A percentile compares a stretch with the other conserved stretches of the same genome.
These are phyloP conservation scores for Scenedesmus sp. DNA, from an alignment of 163 green algal genomes.

Conservation along the genomic window DNA sequence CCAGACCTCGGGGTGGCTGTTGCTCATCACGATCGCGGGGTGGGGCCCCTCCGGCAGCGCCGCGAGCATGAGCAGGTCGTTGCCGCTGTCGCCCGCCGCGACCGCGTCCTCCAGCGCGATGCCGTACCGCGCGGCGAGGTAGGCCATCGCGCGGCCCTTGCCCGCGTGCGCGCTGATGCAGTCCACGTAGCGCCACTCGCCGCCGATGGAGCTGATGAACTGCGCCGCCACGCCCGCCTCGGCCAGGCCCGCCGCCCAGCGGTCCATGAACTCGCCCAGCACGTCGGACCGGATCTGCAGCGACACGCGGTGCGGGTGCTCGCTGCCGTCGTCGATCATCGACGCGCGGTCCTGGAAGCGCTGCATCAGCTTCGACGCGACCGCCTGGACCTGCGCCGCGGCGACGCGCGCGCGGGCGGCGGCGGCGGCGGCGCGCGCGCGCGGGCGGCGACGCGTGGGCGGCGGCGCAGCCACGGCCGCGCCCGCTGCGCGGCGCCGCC, in stretches of 20 bases:
- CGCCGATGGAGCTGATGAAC: conserved; percentile 80
- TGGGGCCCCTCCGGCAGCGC: conserved; percentile 37
- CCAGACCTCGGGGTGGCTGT: conserved; percentile 35
- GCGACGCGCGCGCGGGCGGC: too few relatives aligned
- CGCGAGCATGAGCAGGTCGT: conserved; percentile 92
- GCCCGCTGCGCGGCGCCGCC: too few relatives aligned
- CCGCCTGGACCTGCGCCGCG: too few relatives aligned
- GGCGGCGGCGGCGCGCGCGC: too few relatives aligned
- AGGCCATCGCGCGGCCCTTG: conserved; percentile 79
- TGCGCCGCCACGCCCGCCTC: conserved; percentile 57
- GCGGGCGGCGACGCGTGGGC: too few relatives aligned
- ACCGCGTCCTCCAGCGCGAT: conserved; percentile 82
- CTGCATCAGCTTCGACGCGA: not conserved
- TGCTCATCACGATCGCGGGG: conserved; percentile 36
- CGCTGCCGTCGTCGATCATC: conserved; percentile 73
- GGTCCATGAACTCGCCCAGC: not conserved
- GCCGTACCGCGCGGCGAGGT: conserved; percentile 14
- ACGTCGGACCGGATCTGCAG: conserved; percentile 49
- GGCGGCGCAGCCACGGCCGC: too few relatives aligned
- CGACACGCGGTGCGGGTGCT: conserved; percentile 85
- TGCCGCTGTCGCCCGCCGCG: conserved; percentile 86
- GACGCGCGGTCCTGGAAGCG: conserved; percentile 14
- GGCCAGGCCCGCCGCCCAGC: conserved; percentile 18
- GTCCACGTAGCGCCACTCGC: conserved; percentile 91
- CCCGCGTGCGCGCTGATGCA: conserved; percentile 73